A percentile compares a stretch with the other conserved stretches of the same genome.
Conservation (phyloP, 1,284 basidiomycete genomes). For the Leccinum solheimii region DNA sequence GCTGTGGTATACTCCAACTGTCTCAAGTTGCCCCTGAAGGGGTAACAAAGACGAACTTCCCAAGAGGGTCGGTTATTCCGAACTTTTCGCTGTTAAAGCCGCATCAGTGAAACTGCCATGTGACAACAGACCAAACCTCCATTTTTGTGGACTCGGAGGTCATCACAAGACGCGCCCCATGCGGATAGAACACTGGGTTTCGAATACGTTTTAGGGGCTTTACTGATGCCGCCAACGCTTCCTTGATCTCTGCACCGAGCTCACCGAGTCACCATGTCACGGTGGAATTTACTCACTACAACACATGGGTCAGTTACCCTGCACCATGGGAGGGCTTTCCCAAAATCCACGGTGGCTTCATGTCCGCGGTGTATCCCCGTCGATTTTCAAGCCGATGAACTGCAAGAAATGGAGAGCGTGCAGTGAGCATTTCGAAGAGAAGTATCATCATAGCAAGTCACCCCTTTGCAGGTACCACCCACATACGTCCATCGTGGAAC, state of each 20-base stretch:
- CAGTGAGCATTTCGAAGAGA: background rate
- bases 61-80: constrained; percentile 45
- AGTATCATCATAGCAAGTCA: background rate
- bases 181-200: constrained; percentile 30
- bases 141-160: constrained; percentile 37
- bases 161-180: constrained; percentile 37
- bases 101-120: background rate
- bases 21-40: constrained; percentile 45
- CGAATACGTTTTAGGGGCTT: constrained; percentile 23
- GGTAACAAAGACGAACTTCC: constrained; percentile 42
- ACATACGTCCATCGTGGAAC: constrained; percentile 25
- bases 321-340: background rate
- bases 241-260: constrained; percentile 21
- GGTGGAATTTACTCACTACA: constrained; percentile 25
- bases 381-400: constrained; percentile 31
- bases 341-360: constrained; percentile 22
- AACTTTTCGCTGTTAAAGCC: constrained; percentile 39
- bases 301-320: background rate
- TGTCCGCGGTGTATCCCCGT: constrained; percentile 33
- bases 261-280: constrained; percentile 12
- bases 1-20: constrained; percentile 41
- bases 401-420: background rate
- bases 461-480: constrained; percentile 29
- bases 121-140: constrained; percentile 24
- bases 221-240: constrained; percentile 23